Conservation (phyloP, 352 stramenopile genomes). For the Phytopythium litorale region DNA sequence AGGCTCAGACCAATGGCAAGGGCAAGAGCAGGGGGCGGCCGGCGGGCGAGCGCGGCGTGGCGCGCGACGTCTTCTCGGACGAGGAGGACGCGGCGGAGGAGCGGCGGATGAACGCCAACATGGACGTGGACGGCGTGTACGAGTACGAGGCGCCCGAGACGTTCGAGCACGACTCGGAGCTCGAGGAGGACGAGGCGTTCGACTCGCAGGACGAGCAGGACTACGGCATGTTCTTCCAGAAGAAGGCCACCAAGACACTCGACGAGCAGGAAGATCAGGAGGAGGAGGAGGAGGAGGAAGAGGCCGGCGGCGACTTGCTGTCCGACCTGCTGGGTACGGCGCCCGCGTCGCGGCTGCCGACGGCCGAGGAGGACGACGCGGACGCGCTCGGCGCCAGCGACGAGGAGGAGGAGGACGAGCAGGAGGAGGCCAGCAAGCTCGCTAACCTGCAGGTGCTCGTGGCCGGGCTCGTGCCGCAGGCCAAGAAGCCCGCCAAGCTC, state of each 20-base stretch:
- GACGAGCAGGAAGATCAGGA: constrained; percentile 19
- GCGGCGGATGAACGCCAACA: constrained; percentile 50
- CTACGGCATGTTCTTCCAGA: constrained; percentile 85
- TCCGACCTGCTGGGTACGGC: constrained; percentile 68
- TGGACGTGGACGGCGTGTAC: constrained; percentile 80
- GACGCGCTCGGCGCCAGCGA: constrained; percentile 30
- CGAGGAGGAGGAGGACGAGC: constrained; percentile 38
- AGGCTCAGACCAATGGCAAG: constrained; percentile 10
- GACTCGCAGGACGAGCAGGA: constrained; percentile 91
- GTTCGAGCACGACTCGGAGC: constrained; percentile 90
- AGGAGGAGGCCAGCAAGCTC: constrained; percentile 32
- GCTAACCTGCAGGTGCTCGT: constrained; percentile 46
- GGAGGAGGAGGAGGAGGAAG: constrained; percentile 40
- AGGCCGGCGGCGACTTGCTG: constrained; percentile 61
- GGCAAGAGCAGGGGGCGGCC: constrained; percentile 6
- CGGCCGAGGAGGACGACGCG: constrained; percentile 25
- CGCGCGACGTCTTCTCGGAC: constrained; percentile 76
- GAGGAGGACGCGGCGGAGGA: constrained; percentile 67
- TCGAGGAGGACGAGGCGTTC: constrained; percentile 93
- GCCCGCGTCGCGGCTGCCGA: constrained; percentile 53
- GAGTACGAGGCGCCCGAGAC: constrained; percentile 76
- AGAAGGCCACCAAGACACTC: neutral
- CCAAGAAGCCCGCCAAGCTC: constrained; percentile 46
- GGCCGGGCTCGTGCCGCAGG: constrained; percentile 40
- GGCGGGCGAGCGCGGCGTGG: constrained; percentile 14